Evolutionary conservation across 176 grass and related monocot genomes (phyloP).

Genomic region (Thalia dealbata): DNA sequence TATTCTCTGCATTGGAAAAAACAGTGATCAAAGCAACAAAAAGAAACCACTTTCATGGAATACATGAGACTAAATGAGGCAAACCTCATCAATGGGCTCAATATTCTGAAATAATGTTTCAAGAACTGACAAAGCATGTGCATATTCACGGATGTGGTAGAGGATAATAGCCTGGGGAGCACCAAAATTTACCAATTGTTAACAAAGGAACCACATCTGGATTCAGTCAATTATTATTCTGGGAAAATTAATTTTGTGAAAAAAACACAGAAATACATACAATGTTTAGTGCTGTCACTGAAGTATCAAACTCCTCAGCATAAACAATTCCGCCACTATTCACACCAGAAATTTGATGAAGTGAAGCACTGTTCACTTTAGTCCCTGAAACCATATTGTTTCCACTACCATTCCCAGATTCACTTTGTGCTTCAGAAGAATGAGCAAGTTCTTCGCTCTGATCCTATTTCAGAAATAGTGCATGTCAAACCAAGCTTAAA

Average conservation of each 20-base stretch:
- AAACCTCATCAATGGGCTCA: constrained; percentile 84
- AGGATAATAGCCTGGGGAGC: constrained; percentile 67
- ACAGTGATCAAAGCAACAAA: neutral
- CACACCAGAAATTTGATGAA: constrained; percentile 42
- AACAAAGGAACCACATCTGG: neutral
- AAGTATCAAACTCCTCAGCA: constrained; percentile 78
- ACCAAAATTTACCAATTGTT: constrained; percentile 17
- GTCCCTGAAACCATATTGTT: constrained; percentile 33
- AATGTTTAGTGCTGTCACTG: constrained; percentile 68
- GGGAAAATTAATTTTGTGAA: neutral
- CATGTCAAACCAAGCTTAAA: neutral
- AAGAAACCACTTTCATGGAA: neutral
- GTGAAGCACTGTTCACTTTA: constrained; percentile 36
- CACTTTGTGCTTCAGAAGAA: constrained; percentile 52
- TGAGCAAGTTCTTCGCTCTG: constrained; percentile 62
- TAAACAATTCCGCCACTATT: constrained; percentile 36
- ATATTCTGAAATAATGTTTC: constrained; percentile 65
- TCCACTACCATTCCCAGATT: constrained; percentile 47
- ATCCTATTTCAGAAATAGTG: constrained; percentile 39
- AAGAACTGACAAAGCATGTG: constrained; percentile 48
- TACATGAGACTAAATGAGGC: neutral
- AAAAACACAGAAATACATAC: constrained; percentile 44
- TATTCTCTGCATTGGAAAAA: constrained; percentile 45
- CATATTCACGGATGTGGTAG: constrained; percentile 73
- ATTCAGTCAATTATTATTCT: neutral